Evolutionary conservation across 1,284 basidiomycete genomes (phyloP), one percentile per base, ranked within the genome.

Genomic region (Ceratobasidium sp.): DNA sequence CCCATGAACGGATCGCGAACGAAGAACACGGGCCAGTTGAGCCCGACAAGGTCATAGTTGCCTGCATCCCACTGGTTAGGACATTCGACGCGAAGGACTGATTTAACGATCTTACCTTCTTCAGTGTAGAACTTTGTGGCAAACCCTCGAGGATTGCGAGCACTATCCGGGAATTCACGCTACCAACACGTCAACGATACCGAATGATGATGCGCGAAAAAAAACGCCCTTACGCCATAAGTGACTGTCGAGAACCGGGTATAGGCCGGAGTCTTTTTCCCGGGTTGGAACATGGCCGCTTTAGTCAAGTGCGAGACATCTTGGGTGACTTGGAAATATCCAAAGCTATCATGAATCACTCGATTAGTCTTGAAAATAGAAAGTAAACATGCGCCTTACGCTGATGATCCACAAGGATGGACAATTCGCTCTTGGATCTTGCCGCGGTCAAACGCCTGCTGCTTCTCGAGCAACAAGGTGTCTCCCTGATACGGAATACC

Each of bases 111-210:
- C 89, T 85, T 95, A 45, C 96, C 96, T 79, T 97, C 88, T 32
- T 91, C 87, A 0, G 96, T 96, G 76, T 98, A 61, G 43, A 80
- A 80, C 85, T 98, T 98, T 85, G 97, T 81, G 1, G 95, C 88
- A 79, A 97, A 97, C 6, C 95, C 96, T 81, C 94, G 92, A 59
- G 94, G 94, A 80, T 97, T 96, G 77, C 94, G 91, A 60, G 93
- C 94, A 18, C 92, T 92, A 80, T 98, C 96, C 34, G 93, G 87
- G 41, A 93, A 94, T 32, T 96, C 95, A 43, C 84, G 84, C 82
- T 97, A 71, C 94, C 5, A 39, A 21, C 8, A 34, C 16, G 21
- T 57, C 14, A 45, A 12, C 59, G 34, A 50, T 1, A n/a, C n/a
- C n/a, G n/a, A n/a, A 30, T 57, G 9, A 53, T 50, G 6, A 12